These are phyloP conservation scores for Schizochytrium sp. DNA, from an alignment of 108 stramenopile species.

Conservation along the genomic window DNA sequence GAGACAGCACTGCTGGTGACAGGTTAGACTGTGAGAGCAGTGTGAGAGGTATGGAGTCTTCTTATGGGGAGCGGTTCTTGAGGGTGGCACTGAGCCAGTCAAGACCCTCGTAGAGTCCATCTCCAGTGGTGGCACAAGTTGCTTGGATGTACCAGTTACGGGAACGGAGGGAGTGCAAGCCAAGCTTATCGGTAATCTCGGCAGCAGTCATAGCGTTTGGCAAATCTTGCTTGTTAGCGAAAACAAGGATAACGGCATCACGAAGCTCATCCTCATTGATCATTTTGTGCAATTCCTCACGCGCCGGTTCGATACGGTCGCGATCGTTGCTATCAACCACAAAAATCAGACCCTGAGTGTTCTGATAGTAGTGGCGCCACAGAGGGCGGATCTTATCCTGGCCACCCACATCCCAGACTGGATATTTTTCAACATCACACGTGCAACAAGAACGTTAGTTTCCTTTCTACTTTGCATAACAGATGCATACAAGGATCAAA, in stretches of 20 bases:
- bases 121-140: constrained; percentile 91
- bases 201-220: constrained; percentile 94
- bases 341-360: constrained; percentile 97
- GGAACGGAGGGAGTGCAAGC: constrained; percentile 89
- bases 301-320: constrained; percentile 92
- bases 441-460: too few species aligned
- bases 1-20: too few species aligned
- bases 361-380: constrained; percentile 99
- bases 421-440: constrained; percentile 77
- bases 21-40: not conserved
- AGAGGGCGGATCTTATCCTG: constrained; percentile 98
- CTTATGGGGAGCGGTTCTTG: constrained; percentile 43
- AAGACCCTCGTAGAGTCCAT: constrained; percentile 71
- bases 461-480: too few species aligned
- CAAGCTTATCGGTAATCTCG: constrained; percentile 93
- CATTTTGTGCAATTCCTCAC: constrained; percentile 95
- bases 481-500: too few species aligned
- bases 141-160: constrained; percentile 99
- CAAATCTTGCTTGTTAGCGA: constrained; percentile 98
- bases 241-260: constrained; percentile 91
- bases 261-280: constrained; percentile 95
- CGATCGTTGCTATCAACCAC: constrained; percentile 97
- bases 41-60: not conserved
- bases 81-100: constrained; percentile 65
- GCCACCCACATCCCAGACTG: constrained; percentile 99